Conservation (phyloP, 2,329 filamentous ascomycete genomes). For the Calonectria fujianensis region DNA sequence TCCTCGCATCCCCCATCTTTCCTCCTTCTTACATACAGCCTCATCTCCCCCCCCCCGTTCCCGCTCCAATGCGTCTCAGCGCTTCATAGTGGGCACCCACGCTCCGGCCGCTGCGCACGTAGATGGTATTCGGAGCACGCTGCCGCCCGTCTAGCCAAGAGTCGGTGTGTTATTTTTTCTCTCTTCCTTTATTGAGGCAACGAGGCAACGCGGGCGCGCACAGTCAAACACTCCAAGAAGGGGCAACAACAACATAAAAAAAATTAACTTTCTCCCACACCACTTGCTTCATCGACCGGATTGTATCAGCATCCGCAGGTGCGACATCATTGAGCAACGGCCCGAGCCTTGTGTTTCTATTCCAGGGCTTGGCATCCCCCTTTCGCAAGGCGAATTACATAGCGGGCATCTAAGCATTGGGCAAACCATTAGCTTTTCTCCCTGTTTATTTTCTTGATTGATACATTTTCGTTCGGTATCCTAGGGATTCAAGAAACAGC, state of each 20-base stretch:
- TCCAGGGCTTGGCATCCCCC: neutral
- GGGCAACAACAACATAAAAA: neutral
- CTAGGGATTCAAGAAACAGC: neutral
- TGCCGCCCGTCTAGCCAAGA: neutral
- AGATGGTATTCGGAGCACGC: neutral
- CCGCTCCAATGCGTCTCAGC: slow-evolving; percentile 1
- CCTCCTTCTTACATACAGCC: neutral
- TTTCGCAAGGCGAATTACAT: neutral
- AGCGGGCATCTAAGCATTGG: neutral
- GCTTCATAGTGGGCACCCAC: neutral
- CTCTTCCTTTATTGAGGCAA: neutral
- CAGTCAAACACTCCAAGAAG: neutral
- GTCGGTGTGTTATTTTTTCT: neutral
- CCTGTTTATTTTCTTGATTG: neutral
- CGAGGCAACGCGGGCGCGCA: neutral
- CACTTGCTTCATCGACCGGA: neutral
- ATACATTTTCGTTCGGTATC: neutral
- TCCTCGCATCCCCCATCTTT: neutral
- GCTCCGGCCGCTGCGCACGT: slow-evolving; percentile 4
- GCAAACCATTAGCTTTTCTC: neutral
- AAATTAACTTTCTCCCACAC: neutral
- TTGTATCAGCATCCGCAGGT: slow-evolving; percentile 11
- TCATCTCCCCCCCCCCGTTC: neutral
- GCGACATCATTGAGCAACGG: slow-evolving; percentile 12
- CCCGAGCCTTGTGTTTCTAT: slow-evolving; percentile 15